Conservation (phyloP, 2,329 filamentous ascomycete species). For the Phialemonium atrogriseum region DNA sequence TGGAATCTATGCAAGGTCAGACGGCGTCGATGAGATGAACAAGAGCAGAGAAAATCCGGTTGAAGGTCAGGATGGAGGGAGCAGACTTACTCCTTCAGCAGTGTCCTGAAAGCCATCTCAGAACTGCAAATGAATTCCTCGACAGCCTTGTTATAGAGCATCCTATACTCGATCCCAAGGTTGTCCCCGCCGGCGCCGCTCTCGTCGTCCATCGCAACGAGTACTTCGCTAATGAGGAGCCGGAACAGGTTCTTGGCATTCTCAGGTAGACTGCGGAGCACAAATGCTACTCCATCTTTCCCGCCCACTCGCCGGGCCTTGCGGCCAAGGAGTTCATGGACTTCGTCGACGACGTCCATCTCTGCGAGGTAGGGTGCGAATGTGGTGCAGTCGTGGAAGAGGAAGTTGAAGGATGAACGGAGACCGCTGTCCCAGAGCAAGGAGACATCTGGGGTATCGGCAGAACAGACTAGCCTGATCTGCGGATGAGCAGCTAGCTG, state of each 20-base stretch:
- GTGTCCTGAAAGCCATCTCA: slow-evolving; percentile 88
- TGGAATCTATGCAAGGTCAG: slow-evolving; percentile 59
- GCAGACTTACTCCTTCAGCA: slow-evolving; percentile 73
- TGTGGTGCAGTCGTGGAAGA: slow-evolving; percentile 92
- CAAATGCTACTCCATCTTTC: slow-evolving; percentile 85
- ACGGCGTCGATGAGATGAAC: background rate
- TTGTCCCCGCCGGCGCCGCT: slow-evolving; percentile 41
- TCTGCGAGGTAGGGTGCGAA: slow-evolving; percentile 68
- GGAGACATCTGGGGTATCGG: slow-evolving; percentile 80
- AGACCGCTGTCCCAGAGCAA: slow-evolving; percentile 83
- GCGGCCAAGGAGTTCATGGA: slow-evolving; percentile 78
- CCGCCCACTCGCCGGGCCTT: slow-evolving; percentile 74
- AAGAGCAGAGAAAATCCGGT: background rate
- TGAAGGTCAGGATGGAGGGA: background rate
- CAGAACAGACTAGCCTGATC: slow-evolving; percentile 69
- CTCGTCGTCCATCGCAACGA: slow-evolving; percentile 60
- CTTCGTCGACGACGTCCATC: slow-evolving; percentile 79
- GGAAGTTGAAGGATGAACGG: slow-evolving; percentile 74
- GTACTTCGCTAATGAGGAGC: slow-evolving; percentile 74
- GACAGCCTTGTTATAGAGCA: slow-evolving; percentile 88
- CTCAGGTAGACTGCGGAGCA: slow-evolving; percentile 81
- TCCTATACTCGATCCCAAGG: slow-evolving; percentile 77
- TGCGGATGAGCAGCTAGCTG: slow-evolving; percentile 66
- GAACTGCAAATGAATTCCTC: slow-evolving; percentile 96
- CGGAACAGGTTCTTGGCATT: slow-evolving; percentile 85